phyloP scores from a whole-genome alignment of 2,329 filamentous ascomycete species.

The Verticillium tricorpus region DNA sequence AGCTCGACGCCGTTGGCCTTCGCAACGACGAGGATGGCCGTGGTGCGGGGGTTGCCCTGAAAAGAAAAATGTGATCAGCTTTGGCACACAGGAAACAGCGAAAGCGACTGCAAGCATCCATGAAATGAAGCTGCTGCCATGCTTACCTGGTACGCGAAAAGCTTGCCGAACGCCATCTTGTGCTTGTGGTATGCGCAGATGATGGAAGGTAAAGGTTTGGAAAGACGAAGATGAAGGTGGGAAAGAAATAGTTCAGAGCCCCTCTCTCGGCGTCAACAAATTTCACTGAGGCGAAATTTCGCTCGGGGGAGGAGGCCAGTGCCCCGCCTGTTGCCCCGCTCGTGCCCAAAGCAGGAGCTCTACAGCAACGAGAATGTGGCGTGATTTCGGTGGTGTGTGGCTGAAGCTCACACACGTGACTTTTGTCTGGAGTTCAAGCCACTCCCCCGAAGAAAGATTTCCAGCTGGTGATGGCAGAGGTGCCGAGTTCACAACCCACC shows the following conservation, averaged over 20 bases:
- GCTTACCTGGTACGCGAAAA: conserved; percentile 80
- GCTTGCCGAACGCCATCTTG: conserved; percentile 96
- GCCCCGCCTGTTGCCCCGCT: conserved; percentile 1
- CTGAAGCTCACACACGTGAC: neutral
- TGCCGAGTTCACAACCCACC: neutral
- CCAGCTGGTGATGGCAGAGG: neutral
- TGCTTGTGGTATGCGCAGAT: conserved; percentile 5
- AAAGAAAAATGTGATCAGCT: conserved; percentile 12
- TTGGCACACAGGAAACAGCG: neutral
- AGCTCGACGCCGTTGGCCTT: conserved; percentile 97
- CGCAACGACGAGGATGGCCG: conserved; percentile 84
- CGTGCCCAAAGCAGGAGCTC: conserved; percentile 3
- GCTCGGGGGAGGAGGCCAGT: neutral
- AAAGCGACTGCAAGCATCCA: neutral
- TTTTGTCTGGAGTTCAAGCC: neutral
- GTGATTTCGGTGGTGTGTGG: neutral
- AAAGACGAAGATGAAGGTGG: neutral
- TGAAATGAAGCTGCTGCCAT: neutral
- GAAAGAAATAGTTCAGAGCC: neutral
- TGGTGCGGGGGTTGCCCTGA: conserved; percentile 85
- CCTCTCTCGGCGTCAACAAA: conserved; percentile 2
- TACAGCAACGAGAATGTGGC: conserved; percentile 1
- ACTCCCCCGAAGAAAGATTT: conserved; percentile 10
- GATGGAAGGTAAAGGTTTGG: conserved; percentile 16
- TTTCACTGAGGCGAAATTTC: neutral